Percentiles rank a stretch among this genome's conserved stretches.
phyloP scores from a whole-genome alignment of 306 rosid species.

The Acacia confusa region DNA sequence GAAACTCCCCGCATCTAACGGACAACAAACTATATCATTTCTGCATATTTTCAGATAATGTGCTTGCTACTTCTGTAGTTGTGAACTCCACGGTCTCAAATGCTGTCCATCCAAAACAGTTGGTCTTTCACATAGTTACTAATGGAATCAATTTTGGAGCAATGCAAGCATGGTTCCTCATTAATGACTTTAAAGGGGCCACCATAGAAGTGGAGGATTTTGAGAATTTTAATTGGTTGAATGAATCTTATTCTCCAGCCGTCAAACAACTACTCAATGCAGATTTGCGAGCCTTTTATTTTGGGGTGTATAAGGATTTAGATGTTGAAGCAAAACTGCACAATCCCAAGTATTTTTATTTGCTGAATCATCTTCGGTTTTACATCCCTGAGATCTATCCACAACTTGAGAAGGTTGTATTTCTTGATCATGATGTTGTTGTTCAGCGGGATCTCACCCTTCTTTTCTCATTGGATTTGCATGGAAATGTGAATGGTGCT shows the following conservation, averaged over 20 bases:
- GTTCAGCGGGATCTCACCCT: slow-evolving; percentile 87
- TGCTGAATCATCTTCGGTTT: slow-evolving; percentile 87
- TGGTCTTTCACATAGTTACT: slow-evolving; percentile 84
- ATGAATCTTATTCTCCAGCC: slow-evolving; percentile 69
- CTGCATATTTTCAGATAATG: slow-evolving; percentile 93
- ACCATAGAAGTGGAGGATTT: slow-evolving; percentile 71
- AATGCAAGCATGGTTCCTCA: slow-evolving; percentile 84
- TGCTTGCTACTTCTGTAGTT: slow-evolving; percentile 73
- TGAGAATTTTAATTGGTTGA: slow-evolving; percentile 80
- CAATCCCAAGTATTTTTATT: slow-evolving; percentile 58
- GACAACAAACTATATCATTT: slow-evolving; percentile 86
- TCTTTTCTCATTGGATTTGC: slow-evolving; percentile 82
- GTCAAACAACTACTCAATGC: slow-evolving; percentile 60
- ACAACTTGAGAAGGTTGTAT: slow-evolving; percentile 84
- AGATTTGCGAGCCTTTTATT: slow-evolving; percentile 57
- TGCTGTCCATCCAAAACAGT: slow-evolving; percentile 74
- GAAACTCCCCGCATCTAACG: slow-evolving; percentile 59
- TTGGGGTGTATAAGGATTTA: slow-evolving; percentile 55
- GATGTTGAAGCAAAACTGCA: slow-evolving; percentile 57
- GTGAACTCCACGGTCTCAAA: slow-evolving; percentile 77
- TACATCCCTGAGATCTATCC: slow-evolving; percentile 95
- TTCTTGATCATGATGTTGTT: slow-evolving; percentile 88
- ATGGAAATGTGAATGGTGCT: slow-evolving; percentile 89
- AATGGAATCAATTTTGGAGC: slow-evolving; percentile 65
- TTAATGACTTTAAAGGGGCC: slow-evolving; percentile 78